A percentile compares a stretch with the other conserved stretches of the same genome.
Evolutionary conservation across 192 early-diverging fungal genomes (phyloP).

Genomic region (Thoreauomyces humboldtii): DNA sequence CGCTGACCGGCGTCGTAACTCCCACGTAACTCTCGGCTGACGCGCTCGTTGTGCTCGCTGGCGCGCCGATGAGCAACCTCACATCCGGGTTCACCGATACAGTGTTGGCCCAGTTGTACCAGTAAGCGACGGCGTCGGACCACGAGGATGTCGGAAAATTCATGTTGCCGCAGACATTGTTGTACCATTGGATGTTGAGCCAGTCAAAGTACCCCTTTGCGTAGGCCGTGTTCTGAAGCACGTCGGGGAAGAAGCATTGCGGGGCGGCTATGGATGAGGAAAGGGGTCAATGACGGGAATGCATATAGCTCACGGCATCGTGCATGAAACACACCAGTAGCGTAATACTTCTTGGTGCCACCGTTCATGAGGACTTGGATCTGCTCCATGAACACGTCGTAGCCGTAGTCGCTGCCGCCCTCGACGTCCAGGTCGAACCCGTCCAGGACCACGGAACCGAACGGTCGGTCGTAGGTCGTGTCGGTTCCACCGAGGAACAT

Average conservation of each 20-base stretch:
- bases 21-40: slow-evolving; percentile 15
- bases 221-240: slow-evolving; percentile 19
- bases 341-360: slow-evolving; percentile 6
- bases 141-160: slow-evolving; percentile 7
- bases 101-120: slow-evolving; percentile 27
- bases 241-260: slow-evolving; percentile 26
- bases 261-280: slow-evolving; percentile 1
- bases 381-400: slow-evolving; percentile 13
- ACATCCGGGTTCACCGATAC: slow-evolving; percentile 27
- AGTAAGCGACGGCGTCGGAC: slow-evolving; percentile 14
- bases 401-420: slow-evolving; percentile 20
- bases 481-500: slow-evolving; percentile 33
- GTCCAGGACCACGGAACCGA: slow-evolving; percentile 30
- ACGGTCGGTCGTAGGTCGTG: slow-evolving; percentile 18
- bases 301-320: too few species aligned
- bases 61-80: slow-evolving; percentile 18
- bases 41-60: slow-evolving; percentile 6
- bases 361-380: slow-evolving; percentile 8
- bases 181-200: slow-evolving; percentile 31
- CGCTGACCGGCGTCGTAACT: neutral
- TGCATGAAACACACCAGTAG: slow-evolving; percentile 10
- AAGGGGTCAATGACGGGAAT: neutral
- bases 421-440: slow-evolving; percentile 37
- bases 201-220: slow-evolving; percentile 27
- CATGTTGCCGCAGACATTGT: slow-evolving; percentile 23